Conservation (phyloP, 768 basidiomycete genomes). For the Royoungia palumana region DNA sequence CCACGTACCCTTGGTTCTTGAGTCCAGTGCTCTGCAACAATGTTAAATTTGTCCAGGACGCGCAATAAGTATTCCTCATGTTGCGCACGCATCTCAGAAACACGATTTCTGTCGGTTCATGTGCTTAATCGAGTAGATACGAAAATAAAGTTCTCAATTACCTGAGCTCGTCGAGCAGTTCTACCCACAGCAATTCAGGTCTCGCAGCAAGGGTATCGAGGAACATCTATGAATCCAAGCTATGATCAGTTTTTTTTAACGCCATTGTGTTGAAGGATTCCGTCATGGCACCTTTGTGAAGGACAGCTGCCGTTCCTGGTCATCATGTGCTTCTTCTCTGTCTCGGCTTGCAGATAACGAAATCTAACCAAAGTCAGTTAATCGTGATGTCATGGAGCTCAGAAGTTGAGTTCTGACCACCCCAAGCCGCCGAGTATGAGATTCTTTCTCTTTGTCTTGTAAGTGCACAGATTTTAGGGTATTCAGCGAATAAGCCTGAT, state of each 20-base stretch:
- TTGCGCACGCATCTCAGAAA: not conserved
- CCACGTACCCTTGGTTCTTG: slow-evolving; percentile 6
- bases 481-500: too few relatives aligned
- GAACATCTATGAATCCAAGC: not conserved
- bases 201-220: not conserved
- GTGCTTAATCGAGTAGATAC: not conserved
- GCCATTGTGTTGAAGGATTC: too few relatives aligned
- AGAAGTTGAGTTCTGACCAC: not conserved
- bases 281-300: slow-evolving; percentile 4
- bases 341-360: slow-evolving; percentile 8
- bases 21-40: not conserved
- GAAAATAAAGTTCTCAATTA: not conserved
- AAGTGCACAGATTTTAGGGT: too few relatives aligned
- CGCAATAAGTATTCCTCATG: too few relatives aligned
- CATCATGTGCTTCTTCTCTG: slow-evolving; percentile 1
- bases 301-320: slow-evolving; percentile 1
- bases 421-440: not conserved
- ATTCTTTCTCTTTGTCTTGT: not conserved
- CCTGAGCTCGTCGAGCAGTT: slow-evolving; percentile 1
- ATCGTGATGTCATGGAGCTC: not conserved
- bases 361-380: not conserved
- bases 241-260: not conserved
- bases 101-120: not conserved
- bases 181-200: not conserved
- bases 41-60: too few relatives aligned